A percentile compares a stretch with the other conserved stretches of the same genome.
phyloP scores from a whole-genome alignment of 2,329 filamentous ascomycete species.

The Chaetomiaceae sp. region DNA sequence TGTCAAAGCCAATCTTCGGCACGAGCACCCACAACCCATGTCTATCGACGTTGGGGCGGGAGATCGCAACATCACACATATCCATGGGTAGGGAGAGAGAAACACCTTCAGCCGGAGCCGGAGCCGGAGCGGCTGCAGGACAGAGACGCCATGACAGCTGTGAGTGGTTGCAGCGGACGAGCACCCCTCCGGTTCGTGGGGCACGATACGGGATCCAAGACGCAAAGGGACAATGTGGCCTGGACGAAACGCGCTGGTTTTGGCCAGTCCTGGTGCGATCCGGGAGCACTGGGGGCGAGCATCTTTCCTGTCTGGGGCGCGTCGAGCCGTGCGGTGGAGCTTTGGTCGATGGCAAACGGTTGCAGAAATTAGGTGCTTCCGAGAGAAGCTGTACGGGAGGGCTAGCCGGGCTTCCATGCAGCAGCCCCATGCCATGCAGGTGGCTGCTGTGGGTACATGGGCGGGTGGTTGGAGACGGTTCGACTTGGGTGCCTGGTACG shows the following conservation, averaged over 20 bases:
- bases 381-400: constrained; percentile 19
- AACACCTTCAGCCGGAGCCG: constrained; percentile 19
- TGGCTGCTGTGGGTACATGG: constrained; percentile 9
- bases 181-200: constrained; percentile 2
- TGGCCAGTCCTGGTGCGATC: constrained; percentile 23
- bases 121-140: constrained; percentile 19
- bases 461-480: constrained; percentile 4
- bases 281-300: constrained; percentile 22
- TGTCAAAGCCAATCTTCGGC: constrained; percentile 32
- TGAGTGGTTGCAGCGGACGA: constrained; percentile 5
- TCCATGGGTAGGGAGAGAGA: constrained; percentile 8
- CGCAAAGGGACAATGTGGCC: not conserved
- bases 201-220: constrained; percentile 16
- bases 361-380: constrained; percentile 15
- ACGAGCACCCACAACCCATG: constrained; percentile 29
- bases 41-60: constrained; percentile 23
- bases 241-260: constrained; percentile 1
- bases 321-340: constrained; percentile 23
- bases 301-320: constrained; percentile 23
- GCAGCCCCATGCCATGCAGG: constrained; percentile 16
- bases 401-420: constrained; percentile 24
- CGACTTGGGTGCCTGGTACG: not conserved
- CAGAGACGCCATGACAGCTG: not conserved
- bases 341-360: constrained; percentile 13
- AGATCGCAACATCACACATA: constrained; percentile 22